These are phyloP conservation scores for Achlya hypogyna DNA, from an alignment of 352 stramenopile species.

Conservation along the genomic window DNA sequence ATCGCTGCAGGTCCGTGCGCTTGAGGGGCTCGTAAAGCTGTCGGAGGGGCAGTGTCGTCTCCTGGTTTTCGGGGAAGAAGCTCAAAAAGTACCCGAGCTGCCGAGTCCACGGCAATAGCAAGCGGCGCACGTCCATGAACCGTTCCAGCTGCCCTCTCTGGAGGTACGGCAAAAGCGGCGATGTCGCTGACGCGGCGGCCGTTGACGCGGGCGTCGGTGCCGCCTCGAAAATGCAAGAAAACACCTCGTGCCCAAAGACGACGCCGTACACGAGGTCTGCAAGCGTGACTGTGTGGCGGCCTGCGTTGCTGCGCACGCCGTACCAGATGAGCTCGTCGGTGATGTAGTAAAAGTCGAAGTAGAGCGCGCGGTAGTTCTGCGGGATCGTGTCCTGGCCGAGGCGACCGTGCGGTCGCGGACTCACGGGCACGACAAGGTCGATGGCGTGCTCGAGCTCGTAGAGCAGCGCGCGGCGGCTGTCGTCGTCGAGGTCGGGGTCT, in stretches of 20 bases:
- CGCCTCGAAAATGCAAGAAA: constrained; percentile 44
- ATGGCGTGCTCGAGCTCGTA: constrained; percentile 18
- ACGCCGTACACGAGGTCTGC: constrained; percentile 74
- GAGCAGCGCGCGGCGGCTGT: constrained; percentile 40
- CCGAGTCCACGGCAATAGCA: constrained; percentile 79
- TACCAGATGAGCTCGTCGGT: constrained; percentile 85
- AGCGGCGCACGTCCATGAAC: constrained; percentile 22
- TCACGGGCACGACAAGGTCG: constrained; percentile 11
- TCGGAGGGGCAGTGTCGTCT: constrained; percentile 61
- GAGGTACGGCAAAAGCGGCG: neutral
- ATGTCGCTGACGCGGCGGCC: neutral
- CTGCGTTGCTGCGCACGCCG: constrained; percentile 70
- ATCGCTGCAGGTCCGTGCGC: constrained; percentile 44
- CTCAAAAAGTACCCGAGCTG: constrained; percentile 81
- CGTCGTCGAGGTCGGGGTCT: constrained; percentile 33
- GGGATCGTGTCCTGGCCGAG: neutral
- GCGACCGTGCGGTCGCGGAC: neutral
- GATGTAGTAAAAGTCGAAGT: constrained; percentile 89
- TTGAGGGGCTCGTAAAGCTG: constrained; percentile 74
- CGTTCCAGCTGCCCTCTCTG: constrained; percentile 5
- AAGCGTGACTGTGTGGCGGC: constrained; percentile 71
- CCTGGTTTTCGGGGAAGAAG: constrained; percentile 81
- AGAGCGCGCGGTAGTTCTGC: constrained; percentile 54
- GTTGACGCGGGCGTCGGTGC: neutral
- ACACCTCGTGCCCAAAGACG: constrained; percentile 81